These are phyloP conservation scores for Cladosporium halotolerans DNA, from an alignment of 2,329 filamentous ascomycete species.

Conservation along the genomic window DNA sequence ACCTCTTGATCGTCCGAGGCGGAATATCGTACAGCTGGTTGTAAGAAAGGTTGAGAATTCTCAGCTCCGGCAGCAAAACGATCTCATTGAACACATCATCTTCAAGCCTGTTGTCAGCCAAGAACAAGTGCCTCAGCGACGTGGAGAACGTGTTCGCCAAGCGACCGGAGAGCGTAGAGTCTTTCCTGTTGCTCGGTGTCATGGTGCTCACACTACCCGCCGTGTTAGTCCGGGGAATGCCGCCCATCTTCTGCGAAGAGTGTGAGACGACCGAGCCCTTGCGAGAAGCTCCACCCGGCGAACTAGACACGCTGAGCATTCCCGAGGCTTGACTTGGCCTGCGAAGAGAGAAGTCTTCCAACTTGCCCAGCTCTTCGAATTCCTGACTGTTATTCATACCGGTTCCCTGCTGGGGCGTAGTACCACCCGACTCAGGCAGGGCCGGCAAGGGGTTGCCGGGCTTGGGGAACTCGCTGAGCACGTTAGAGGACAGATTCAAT, in stretches of 20 bases:
- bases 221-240: conserved; percentile 69
- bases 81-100: conserved; percentile 95
- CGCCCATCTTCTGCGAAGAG: conserved; percentile 57
- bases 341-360: conserved; percentile 58
- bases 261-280: conserved; percentile 82
- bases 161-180: conserved; percentile 77
- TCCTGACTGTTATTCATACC: conserved; percentile 56
- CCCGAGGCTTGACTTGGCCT: conserved; percentile 78
- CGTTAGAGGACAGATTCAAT: conserved; percentile 91
- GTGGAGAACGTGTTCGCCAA: conserved; percentile 81
- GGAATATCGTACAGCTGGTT: conserved; percentile 93
- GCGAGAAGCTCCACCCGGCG: conserved; percentile 40
- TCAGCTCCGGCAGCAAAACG: conserved; percentile 71
- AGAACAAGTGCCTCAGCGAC: conserved; percentile 73
- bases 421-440: conserved; percentile 32
- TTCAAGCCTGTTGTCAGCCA: conserved; percentile 89
- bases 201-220: conserved; percentile 50
- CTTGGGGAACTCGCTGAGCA: conserved; percentile 85
- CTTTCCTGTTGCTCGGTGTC: conserved; percentile 62
- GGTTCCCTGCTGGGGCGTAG: conserved; percentile 33
- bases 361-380: conserved; percentile 67
- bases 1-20: conserved; percentile 76
- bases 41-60: conserved; percentile 88
- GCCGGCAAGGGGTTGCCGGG: conserved; percentile 57
- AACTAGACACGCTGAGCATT: conserved; percentile 55